Evolutionary conservation across 1,284 basidiomycete species (phyloP).

Genomic region (Fomes fomentarius): DNA sequence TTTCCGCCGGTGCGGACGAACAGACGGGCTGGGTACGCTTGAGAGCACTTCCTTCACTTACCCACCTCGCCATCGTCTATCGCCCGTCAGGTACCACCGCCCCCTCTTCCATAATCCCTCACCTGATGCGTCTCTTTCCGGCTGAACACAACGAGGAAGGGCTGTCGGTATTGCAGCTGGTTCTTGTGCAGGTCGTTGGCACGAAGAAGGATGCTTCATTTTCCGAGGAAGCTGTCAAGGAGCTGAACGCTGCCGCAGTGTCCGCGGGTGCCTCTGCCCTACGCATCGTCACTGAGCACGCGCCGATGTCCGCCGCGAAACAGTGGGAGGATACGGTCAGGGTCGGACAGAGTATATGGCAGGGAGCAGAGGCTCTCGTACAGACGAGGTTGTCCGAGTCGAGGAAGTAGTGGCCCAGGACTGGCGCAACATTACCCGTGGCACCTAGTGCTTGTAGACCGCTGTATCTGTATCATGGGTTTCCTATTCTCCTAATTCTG

Average conservation of each 20-base stretch:
- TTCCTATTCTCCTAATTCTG: too few relatives aligned
- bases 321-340: slow-evolving; percentile 38
- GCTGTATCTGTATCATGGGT: too few relatives aligned
- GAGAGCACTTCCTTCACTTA: slow-evolving; percentile 35
- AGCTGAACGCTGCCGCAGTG: slow-evolving; percentile 30
- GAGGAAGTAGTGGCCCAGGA: too few relatives aligned
- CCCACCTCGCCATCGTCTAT: slow-evolving; percentile 41
- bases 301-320: slow-evolving; percentile 34
- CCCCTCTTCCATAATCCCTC: slow-evolving; percentile 26
- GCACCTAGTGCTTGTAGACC: too few relatives aligned
- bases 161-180: slow-evolving; percentile 27
- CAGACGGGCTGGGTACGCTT: slow-evolving; percentile 32
- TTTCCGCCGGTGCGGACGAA: slow-evolving; percentile 20
- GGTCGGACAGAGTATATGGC: slow-evolving; percentile 33
- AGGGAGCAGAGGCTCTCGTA: slow-evolving; percentile 31
- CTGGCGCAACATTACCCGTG: too few relatives aligned
- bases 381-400: slow-evolving; percentile 21
- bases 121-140: slow-evolving; percentile 26
- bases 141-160: slow-evolving; percentile 12
- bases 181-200: slow-evolving; percentile 38
- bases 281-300: slow-evolving; percentile 37
- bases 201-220: slow-evolving; percentile 18
- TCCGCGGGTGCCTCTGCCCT: slow-evolving; percentile 26
- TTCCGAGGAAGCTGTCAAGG: slow-evolving; percentile 25
- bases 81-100: slow-evolving; percentile 27